Conservation (phyloP, 1,139 yeast species). For the Candida frijolesensis region DNA sequence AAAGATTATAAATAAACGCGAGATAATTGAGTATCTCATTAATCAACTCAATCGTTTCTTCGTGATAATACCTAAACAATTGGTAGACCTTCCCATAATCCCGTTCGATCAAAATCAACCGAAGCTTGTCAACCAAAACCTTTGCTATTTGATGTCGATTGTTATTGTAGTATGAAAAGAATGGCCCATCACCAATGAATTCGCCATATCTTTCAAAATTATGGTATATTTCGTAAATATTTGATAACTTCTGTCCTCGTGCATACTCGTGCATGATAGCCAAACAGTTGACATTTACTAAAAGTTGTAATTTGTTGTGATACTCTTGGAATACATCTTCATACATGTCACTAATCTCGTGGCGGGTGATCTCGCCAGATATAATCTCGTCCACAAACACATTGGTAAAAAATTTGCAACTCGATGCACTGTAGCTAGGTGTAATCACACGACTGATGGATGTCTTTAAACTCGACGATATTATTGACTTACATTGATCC, state of each 20-base stretch:
- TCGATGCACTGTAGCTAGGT: not conserved
- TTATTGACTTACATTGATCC: conserved; percentile 1
- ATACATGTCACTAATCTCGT: conserved; percentile 17
- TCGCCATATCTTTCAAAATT: not conserved
- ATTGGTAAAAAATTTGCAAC: conserved; percentile 9
- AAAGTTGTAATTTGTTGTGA: conserved; percentile 3
- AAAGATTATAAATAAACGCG: conserved; percentile 23
- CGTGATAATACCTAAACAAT: conserved; percentile 16
- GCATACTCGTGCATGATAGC: conserved; percentile 9
- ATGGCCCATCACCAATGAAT: not conserved
- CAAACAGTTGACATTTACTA: conserved; percentile 14
- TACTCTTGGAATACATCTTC: conserved; percentile 5
- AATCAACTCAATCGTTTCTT: conserved; percentile 12
- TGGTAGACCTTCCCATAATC: conserved; percentile 10
- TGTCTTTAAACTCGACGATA: conserved; percentile 4
- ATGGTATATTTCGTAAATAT: not conserved
- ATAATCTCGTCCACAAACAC: conserved; percentile 9
- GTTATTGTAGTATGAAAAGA: conserved; percentile 9
- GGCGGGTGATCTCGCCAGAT: not conserved
- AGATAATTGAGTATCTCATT: conserved; percentile 13
- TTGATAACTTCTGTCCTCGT: not conserved
- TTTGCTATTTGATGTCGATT: conserved; percentile 5
- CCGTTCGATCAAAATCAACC: not conserved
- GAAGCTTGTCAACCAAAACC: conserved; percentile 10
- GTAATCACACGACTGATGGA: not conserved